Evolutionary conservation across 139 green algal species (phyloP).

Genomic region (Chlorella vulgaris): DNA sequence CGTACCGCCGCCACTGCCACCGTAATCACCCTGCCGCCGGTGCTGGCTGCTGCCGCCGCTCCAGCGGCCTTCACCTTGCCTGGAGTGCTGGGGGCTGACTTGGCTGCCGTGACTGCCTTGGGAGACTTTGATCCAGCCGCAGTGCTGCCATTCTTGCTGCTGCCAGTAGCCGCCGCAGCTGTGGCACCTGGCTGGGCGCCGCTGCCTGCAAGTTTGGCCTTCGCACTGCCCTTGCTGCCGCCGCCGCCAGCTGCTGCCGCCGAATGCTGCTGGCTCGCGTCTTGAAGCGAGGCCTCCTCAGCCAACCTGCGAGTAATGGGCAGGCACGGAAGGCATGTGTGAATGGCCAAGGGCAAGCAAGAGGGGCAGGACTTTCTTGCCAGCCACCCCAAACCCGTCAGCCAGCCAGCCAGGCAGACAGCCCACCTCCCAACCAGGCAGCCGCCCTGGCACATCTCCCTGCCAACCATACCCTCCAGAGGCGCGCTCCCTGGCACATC

Average conservation of each 20-base stretch:
- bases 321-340: not conserved
- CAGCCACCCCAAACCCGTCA: too few relatives aligned
- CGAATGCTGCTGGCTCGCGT: not conserved
- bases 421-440: too few relatives aligned
- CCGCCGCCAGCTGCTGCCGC: conserved; percentile 5
- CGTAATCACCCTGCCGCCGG: conserved; percentile 15
- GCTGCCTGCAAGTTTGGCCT: not conserved
- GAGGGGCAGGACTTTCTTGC: too few relatives aligned
- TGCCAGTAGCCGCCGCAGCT: not conserved
- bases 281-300: conserved; percentile 35
- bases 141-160: conserved; percentile 11
- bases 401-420: not conserved
- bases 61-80: conserved; percentile 20
- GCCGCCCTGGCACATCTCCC: too few relatives aligned
- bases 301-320: conserved; percentile 17
- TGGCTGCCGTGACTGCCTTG: not conserved
- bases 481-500: too few relatives aligned
- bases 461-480: too few relatives aligned
- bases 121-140: conserved; percentile 8
- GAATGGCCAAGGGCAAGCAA: too few relatives aligned
- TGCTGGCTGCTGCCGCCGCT: not conserved
- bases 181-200: not conserved
- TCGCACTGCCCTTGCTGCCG: not conserved
- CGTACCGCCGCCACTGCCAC: conserved; percentile 16
- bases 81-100: conserved; percentile 5